Conservation (phyloP, 2,329 filamentous ascomycete genomes). For the Penicillium sp. region DNA sequence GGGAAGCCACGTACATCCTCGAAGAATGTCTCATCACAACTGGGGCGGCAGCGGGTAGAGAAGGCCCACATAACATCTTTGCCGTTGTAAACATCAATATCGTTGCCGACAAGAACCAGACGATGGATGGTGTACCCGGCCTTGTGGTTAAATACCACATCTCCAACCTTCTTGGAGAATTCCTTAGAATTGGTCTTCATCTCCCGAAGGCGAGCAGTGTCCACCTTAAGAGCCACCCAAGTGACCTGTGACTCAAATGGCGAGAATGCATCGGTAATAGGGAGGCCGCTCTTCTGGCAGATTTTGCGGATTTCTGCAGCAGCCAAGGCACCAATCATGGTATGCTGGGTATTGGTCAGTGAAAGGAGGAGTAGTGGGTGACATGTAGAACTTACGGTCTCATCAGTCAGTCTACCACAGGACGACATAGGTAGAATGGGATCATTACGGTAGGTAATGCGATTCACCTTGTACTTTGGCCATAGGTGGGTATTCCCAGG, state of each 20-base stretch:
- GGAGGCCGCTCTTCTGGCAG: constrained; percentile 40
- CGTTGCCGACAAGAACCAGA: constrained; percentile 49
- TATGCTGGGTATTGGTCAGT: constrained; percentile 25
- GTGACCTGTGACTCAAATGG: constrained; percentile 51
- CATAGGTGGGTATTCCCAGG: constrained; percentile 39
- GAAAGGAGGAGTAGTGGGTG: neutral
- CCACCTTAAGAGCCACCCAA: constrained; percentile 56
- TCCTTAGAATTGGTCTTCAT: constrained; percentile 51
- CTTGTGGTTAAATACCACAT: constrained; percentile 46
- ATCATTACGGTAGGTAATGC: constrained; percentile 50
- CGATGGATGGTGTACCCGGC: constrained; percentile 46
- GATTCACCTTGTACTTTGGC: constrained; percentile 47
- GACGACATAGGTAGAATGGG: constrained; percentile 50
- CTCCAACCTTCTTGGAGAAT: constrained; percentile 44
- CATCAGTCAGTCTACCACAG: constrained; percentile 47
- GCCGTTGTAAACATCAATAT: constrained; percentile 49
- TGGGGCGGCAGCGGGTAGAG: constrained; percentile 48
- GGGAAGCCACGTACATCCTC: constrained; percentile 48
- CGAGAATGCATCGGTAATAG: constrained; percentile 46
- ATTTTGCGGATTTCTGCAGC: constrained; percentile 45
- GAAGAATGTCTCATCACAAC: constrained; percentile 46
- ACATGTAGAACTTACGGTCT: constrained; percentile 33
- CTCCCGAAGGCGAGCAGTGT: constrained; percentile 56
- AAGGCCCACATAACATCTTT: constrained; percentile 54
- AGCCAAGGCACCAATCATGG: constrained; percentile 44